Conservation (phyloP, 768 basidiomycete genomes). For the Agaricus sinodeliciosus region DNA sequence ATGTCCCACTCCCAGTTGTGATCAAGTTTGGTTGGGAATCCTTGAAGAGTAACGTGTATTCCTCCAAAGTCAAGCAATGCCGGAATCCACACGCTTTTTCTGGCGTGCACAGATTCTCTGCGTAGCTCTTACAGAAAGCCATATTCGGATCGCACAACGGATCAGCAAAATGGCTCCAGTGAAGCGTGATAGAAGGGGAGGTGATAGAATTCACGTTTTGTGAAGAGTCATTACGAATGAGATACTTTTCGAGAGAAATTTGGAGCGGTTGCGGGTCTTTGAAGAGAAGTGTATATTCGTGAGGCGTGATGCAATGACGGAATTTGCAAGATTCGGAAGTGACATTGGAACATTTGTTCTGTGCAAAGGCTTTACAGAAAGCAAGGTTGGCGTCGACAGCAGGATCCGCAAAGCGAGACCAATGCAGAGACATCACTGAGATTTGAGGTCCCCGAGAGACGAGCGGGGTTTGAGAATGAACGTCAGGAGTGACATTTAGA, state of each 20-base stretch:
- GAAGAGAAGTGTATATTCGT: conserved; percentile 34
- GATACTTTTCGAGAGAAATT: background rate
- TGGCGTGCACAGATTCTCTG: conserved; percentile 27
- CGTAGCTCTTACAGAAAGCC: conserved; percentile 34
- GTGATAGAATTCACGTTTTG: background rate
- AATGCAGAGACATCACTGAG: conserved; percentile 19
- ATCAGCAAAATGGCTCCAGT: conserved; percentile 40
- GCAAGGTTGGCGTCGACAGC: conserved; percentile 22
- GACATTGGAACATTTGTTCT: conserved; percentile 26
- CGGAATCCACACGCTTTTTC: conserved; percentile 29
- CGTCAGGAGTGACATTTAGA: background rate
- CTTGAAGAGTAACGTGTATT: conserved; percentile 32
- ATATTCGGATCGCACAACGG: conserved; percentile 24
- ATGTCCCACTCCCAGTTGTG: conserved; percentile 12
- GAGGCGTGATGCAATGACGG: conserved; percentile 31
- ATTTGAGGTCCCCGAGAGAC: conserved; percentile 1
- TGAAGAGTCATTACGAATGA: conserved; percentile 10
- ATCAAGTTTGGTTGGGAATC: conserved; percentile 30
- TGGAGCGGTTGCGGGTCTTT: conserved; percentile 28
- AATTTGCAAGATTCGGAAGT: conserved; percentile 23
- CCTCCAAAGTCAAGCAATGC: conserved; percentile 32
- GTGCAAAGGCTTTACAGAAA: conserved; percentile 36
- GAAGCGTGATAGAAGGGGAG: conserved; percentile 16
- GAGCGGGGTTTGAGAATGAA: background rate
- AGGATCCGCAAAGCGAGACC: conserved; percentile 39